Evolutionary conservation across 1,284 basidiomycete genomes (phyloP).

Genomic region (Microbotryum violaceum): DNA sequence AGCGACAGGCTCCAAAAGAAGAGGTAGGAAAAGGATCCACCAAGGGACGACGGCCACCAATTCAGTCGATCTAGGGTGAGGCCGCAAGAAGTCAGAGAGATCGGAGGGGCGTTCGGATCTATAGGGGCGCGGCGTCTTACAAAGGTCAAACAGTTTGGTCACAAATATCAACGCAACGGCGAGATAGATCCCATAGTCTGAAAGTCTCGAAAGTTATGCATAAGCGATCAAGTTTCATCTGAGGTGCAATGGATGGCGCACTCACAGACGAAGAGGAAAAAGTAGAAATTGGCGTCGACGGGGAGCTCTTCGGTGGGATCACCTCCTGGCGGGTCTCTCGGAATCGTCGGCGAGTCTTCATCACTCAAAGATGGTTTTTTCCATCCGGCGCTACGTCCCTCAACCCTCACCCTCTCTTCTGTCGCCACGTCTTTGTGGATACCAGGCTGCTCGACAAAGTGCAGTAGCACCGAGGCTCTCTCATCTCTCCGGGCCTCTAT

Average conservation of each 20-base stretch:
- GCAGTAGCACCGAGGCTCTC: too few relatives aligned
- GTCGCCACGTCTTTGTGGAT: too few relatives aligned
- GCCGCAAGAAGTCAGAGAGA: not conserved
- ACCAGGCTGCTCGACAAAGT: too few relatives aligned
- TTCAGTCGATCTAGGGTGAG: slow-evolving; percentile 35
- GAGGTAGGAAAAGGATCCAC: slow-evolving; percentile 47
- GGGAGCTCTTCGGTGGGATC: slow-evolving; percentile 34
- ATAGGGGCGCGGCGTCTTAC: slow-evolving; percentile 38
- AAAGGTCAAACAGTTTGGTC: slow-evolving; percentile 52
- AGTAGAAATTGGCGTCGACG: slow-evolving; percentile 47
- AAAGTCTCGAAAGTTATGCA: not conserved
- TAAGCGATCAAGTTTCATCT: too few relatives aligned
- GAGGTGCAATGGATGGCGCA: not conserved
- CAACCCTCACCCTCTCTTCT: too few relatives aligned
- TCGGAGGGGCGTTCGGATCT: slow-evolving; percentile 12
- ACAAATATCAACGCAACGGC: slow-evolving; percentile 50
- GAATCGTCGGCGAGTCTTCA: not conserved
- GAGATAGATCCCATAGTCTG: slow-evolving; percentile 43
- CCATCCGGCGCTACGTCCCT: too few relatives aligned
- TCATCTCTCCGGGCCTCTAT: too few relatives aligned
- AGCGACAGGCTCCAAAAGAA: slow-evolving; percentile 48
- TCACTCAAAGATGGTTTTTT: too few relatives aligned
- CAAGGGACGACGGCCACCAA: slow-evolving; percentile 46
- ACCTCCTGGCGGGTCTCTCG: not conserved
- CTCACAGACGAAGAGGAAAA: slow-evolving; percentile 45